Base-by-base conservation (phyloP, 495 filamentous ascomycete genomes). In the Penicillium odoratum region DNA sequence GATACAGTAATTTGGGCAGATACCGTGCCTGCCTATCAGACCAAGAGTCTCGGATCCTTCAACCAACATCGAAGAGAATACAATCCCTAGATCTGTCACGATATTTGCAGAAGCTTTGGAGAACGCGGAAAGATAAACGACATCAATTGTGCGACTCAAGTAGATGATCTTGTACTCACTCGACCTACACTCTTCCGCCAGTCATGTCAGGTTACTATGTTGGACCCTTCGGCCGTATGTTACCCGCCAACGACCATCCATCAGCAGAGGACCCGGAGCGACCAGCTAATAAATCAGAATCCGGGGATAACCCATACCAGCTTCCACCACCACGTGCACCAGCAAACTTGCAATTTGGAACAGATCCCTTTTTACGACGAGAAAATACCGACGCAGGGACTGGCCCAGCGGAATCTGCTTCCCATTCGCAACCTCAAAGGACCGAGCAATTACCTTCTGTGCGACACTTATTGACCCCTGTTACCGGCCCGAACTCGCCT, bases 191-290 rank as follows among this genome's bases (percentile, higher is more conserved):
- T 18, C 51, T 11, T 10, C 28, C 34, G 38, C 54, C 60, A n/a
- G 61, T 62, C 67, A 80, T 80, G 78, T 74, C 65, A 30, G 59
- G 64, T 53, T 78, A 72, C 58, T 75, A 75, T 60, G 70, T 69
- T 57, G 78, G 78, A 67, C 73, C 73, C 48, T 81, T 80, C 63
- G 77, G 79, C 66, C 73, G 75, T 73, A 79, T 74, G 71, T 78
- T 77, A 67, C 72, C 77, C 60, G 56, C 64, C 47, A 63, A 40
- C 51, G 69, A 75, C 55, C 55, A 62, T 34, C 59, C 62, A 51
- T 61, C 66, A 51, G 47, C 66, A 52, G 65, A 67, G 60, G 63
- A 71, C 54, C 60, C 64, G 50, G 67, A 71, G 58, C 64, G 43
- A 54, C 47, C 67, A 65, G 65, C 69, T 69, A 75, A 75, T 61